Conservation (phyloP, 1,284 basidiomycete species). For the Porodaedalea pini region DNA sequence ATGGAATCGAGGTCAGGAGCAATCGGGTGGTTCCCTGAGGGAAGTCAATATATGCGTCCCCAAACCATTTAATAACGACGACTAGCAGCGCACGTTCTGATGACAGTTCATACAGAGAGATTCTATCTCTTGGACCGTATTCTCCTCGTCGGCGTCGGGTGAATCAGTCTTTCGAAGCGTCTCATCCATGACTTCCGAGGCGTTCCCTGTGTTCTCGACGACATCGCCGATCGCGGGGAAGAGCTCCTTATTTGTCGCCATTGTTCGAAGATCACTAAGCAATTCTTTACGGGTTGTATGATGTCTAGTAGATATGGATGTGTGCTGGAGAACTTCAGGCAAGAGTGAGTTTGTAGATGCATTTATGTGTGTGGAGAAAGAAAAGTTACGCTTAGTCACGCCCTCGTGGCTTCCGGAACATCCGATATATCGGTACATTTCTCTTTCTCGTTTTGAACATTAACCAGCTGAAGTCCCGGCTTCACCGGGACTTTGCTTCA, state of each 20-base stretch:
- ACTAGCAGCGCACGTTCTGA: slow-evolving; percentile 62
- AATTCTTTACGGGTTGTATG: neutral
- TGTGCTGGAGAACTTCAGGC: no score
- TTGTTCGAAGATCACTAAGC: neutral
- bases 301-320: neutral
- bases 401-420: slow-evolving; percentile 2
- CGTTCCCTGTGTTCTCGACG: slow-evolving; percentile 37
- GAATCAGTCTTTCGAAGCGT: neutral
- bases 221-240: slow-evolving; percentile 49
- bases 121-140: slow-evolving; percentile 78
- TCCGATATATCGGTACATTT: no score
- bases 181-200: slow-evolving; percentile 27
- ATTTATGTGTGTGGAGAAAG: neutral
- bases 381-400: slow-evolving; percentile 1
- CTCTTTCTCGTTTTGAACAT: no score
- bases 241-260: slow-evolving; percentile 29
- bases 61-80: neutral
- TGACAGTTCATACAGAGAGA: slow-evolving; percentile 94
- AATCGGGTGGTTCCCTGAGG: slow-evolving; percentile 84
- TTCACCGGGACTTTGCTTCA: no score
- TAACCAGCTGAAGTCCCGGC: no score
- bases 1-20: slow-evolving; percentile 93
- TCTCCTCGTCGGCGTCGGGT: slow-evolving; percentile 46
- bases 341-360: no score
- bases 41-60: slow-evolving; percentile 19